phyloP scores from a whole-genome alignment of 352 stramenopile genomes.

The Pythium vanterpoolii region DNA sequence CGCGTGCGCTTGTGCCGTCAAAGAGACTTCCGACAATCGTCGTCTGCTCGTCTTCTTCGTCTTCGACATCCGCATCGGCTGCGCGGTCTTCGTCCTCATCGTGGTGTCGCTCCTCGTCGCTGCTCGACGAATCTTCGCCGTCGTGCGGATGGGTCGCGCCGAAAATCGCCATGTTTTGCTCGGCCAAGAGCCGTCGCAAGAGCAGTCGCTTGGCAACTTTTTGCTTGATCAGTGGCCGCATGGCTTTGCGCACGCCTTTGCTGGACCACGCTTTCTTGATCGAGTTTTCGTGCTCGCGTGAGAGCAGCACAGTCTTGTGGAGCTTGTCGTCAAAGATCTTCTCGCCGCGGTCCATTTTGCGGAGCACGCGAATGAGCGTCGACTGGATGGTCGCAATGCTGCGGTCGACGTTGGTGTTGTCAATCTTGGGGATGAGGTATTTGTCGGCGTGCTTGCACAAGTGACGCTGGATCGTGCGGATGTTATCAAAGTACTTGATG shows the following conservation, averaged over 20 bases:
- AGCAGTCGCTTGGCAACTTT: slow-evolving; percentile 82
- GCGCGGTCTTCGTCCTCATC: slow-evolving; percentile 36
- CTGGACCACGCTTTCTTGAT: slow-evolving; percentile 88
- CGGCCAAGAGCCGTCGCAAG: slow-evolving; percentile 65
- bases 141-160: slow-evolving; percentile 30
- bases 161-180: slow-evolving; percentile 53
- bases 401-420: slow-evolving; percentile 88
- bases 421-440: slow-evolving; percentile 85
- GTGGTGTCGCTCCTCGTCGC: slow-evolving; percentile 63
- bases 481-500: slow-evolving; percentile 91
- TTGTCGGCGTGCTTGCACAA: slow-evolving; percentile 83
- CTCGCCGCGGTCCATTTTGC: slow-evolving; percentile 75
- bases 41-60: slow-evolving; percentile 77
- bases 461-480: slow-evolving; percentile 85
- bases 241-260: slow-evolving; percentile 83
- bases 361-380: slow-evolving; percentile 77
- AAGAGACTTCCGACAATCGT: slow-evolving; percentile 78
- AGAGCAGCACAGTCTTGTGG: slow-evolving; percentile 82
- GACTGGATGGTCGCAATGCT: slow-evolving; percentile 85
- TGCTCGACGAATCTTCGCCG: slow-evolving; percentile 70
- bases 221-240: slow-evolving; percentile 83
- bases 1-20: slow-evolving; percentile 57
- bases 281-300: slow-evolving; percentile 81
- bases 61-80: slow-evolving; percentile 49
- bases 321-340: slow-evolving; percentile 73